These are phyloP conservation scores for Pseudogymnoascus pannorum DNA, from an alignment of 2,329 filamentous ascomycete species.

Conservation along the genomic window DNA sequence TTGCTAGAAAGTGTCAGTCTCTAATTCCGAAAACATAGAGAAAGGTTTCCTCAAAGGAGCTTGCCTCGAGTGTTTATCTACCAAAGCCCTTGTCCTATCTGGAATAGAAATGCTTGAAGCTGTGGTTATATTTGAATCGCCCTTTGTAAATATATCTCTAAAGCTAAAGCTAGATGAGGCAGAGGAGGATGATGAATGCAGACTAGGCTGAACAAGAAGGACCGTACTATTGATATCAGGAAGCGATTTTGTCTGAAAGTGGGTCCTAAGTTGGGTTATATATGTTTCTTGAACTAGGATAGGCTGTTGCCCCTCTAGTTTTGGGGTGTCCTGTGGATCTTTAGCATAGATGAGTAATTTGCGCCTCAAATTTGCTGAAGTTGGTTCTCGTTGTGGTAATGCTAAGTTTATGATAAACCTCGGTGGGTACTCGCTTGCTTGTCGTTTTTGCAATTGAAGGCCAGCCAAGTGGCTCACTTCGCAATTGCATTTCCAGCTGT, in stretches of 20 bases:
- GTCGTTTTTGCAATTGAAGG: constrained; percentile 19
- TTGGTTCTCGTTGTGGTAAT: background rate
- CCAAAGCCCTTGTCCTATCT: background rate
- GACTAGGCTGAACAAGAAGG: background rate
- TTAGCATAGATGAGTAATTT: constrained; percentile 8
- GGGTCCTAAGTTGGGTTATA: constrained; percentile 12
- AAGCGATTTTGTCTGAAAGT: constrained; percentile 13
- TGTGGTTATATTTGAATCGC: constrained; percentile 1
- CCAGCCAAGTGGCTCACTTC: constrained; percentile 14
- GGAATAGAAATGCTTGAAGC: background rate
- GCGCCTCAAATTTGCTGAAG: background rate
- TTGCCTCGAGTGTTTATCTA: background rate
- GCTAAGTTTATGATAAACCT: constrained; percentile 17
- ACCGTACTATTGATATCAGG: background rate
- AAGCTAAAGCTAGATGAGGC: background rate
- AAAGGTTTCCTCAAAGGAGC: background rate
- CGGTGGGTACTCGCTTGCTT: constrained; percentile 15
- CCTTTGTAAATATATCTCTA: background rate
- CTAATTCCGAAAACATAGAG: background rate
- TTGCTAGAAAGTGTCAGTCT: constrained; percentile 8
- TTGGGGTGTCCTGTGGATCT: background rate
- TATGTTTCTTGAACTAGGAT: background rate
- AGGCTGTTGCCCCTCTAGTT: background rate
- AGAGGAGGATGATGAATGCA: background rate
- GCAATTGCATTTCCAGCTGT: constrained; percentile 22